Evolutionary conservation across 2,329 filamentous ascomycete species (phyloP), one percentile per base, ranked within the genome.

Genomic region (Aspergillus phoenicis): DNA sequence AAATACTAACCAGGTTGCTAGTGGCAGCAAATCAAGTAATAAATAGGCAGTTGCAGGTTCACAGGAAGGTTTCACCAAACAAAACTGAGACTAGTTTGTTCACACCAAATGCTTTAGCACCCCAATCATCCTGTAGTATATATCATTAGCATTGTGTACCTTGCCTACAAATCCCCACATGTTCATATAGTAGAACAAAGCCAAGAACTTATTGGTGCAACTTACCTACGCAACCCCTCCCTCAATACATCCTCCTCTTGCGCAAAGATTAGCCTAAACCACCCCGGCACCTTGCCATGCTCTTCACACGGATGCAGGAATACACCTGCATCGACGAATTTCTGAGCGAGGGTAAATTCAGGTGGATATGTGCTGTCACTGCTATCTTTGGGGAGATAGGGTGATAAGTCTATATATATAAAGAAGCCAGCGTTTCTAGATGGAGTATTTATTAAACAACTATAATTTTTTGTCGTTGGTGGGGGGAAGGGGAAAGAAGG

Each of bases 241-340:
- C 71, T 66, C 33, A 81, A 56, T 26, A 71, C 66, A 11, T 69
- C 63, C 51, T 73, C 72, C 8, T 76, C 70, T 24, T 78, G 66
- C 2, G 76, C 74, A 60, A 83, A 87, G 0, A 87, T 81, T 17
- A 87, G 51, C 2, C 85, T 72, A 62, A 86, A 87, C 79, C 81
- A 84, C 0, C 85, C 84, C 0, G 79, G 73, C 56, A 78, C 70
- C 20, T 78, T 78, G 0, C 77, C 76, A 52, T 75, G 71, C 63
- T 80, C 79, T 60, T 82, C 79, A 0, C 80, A 77, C 0, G 81
- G 77, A 48, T 84, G 82, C 26, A 87, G 59, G 59, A 82, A 83
- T 2, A 87, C 78, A 2, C 82, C 84, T 0, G 74, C 73, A 24
- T 78, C 71, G n/a, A 78, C 64, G 41, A 86, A 63, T 51, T 63